These are phyloP conservation scores for Grosmannia clavigera DNA, from an alignment of 2,329 filamentous ascomycete species.

Conservation along the genomic window DNA sequence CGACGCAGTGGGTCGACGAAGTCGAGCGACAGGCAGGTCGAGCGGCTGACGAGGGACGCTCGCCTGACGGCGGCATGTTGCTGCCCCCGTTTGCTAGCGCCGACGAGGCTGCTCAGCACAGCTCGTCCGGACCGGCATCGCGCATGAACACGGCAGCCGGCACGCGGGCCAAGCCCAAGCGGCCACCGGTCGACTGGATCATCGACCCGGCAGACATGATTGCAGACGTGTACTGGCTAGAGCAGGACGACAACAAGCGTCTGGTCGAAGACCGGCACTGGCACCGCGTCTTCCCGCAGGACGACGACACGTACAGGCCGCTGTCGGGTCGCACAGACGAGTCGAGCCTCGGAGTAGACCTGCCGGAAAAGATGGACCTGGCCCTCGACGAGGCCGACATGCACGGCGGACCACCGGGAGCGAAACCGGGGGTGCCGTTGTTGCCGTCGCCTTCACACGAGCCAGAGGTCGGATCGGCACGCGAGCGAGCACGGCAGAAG, in stretches of 20 bases:
- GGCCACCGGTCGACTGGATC: constrained; percentile 74
- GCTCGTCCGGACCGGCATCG: constrained; percentile 29
- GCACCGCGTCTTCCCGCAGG: constrained; percentile 52
- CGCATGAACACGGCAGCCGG: constrained; percentile 19
- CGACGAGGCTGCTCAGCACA: constrained; percentile 27
- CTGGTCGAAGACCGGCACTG: constrained; percentile 72
- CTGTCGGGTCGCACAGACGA: constrained; percentile 17
- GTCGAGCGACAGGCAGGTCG: constrained; percentile 39
- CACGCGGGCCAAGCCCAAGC: constrained; percentile 43
- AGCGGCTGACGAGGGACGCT: constrained; percentile 15
- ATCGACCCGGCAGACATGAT: constrained; percentile 74
- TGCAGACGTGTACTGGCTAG: constrained; percentile 83
- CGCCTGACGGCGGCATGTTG: constrained; percentile 10
- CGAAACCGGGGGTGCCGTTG: background rate
- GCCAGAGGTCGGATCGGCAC: constrained; percentile 27
- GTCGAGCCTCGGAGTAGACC: background rate
- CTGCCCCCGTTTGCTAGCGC: constrained; percentile 36
- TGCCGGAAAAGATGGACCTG: background rate
- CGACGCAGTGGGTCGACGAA: constrained; percentile 65
- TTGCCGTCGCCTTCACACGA: background rate
- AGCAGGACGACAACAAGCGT: constrained; percentile 67
- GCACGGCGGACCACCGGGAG: background rate
- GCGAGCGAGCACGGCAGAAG: constrained; percentile 48
- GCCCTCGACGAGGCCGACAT: background rate
- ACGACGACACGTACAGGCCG: constrained; percentile 16